phyloP scores from a whole-genome alignment of 2,329 filamentous ascomycete genomes.

The Sporothrix euskadiensis region DNA sequence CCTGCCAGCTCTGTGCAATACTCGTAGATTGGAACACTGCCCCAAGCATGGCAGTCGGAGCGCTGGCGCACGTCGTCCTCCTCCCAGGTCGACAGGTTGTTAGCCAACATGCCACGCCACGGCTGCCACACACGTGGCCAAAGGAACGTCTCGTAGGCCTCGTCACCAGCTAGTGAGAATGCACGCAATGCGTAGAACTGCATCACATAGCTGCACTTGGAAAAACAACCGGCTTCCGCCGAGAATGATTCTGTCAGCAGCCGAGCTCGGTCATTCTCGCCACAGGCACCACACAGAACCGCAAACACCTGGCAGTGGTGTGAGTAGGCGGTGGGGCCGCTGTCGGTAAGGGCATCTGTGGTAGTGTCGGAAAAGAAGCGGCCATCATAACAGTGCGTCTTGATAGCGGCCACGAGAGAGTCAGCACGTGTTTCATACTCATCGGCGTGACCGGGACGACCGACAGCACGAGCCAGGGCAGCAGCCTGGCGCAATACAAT shows the following conservation, averaged over 20 bases:
- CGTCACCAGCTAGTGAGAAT: slow-evolving; percentile 38
- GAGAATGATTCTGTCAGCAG: slow-evolving; percentile 38
- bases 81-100: slow-evolving; percentile 46
- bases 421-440: slow-evolving; percentile 39
- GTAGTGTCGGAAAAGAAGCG: slow-evolving; percentile 38
- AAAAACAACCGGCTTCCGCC: slow-evolving; percentile 34
- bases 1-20: slow-evolving; percentile 43
- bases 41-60: slow-evolving; percentile 49
- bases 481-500: slow-evolving; percentile 42
- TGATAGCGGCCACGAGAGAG: slow-evolving; percentile 35
- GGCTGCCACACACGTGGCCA: slow-evolving; percentile 41
- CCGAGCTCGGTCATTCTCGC: slow-evolving; percentile 29
- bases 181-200: slow-evolving; percentile 45
- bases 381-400: slow-evolving; percentile 40
- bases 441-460: slow-evolving; percentile 38
- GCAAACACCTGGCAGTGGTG: slow-evolving; percentile 44
- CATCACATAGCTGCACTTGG: slow-evolving; percentile 44
- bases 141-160: slow-evolving; percentile 40
- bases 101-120: slow-evolving; percentile 42
- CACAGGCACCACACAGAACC: slow-evolving; percentile 40
- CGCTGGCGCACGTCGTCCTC: slow-evolving; percentile 46
- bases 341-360: slow-evolving; percentile 35
- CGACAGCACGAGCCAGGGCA: slow-evolving; percentile 38
- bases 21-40: slow-evolving; percentile 46
- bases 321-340: slow-evolving; percentile 34